These are phyloP conservation scores for Naumovozyma castellii DNA, from an alignment of 805 yeast genomes.

Conservation along the genomic window DNA sequence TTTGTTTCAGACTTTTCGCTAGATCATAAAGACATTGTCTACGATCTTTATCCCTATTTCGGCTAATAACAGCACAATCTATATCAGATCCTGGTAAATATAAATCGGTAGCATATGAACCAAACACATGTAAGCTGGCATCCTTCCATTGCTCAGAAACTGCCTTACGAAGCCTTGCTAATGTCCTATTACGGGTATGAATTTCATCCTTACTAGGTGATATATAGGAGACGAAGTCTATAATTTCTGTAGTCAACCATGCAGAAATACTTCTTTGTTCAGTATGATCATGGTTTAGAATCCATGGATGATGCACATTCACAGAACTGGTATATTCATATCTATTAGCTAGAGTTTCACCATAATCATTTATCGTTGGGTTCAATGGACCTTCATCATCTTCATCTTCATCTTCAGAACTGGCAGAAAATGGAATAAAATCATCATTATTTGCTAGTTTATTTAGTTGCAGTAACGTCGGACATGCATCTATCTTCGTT, in stretches of 20 bases:
- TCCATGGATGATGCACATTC: slow-evolving; percentile 72
- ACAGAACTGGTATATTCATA: too few relatives aligned
- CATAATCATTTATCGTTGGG: too few relatives aligned
- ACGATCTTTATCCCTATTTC: slow-evolving; percentile 46
- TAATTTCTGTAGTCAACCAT: slow-evolving; percentile 80
- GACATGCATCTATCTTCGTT: too few relatives aligned
- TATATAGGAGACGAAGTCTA: slow-evolving; percentile 73
- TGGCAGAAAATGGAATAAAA: slow-evolving; percentile 34
- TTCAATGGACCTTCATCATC: slow-evolving; percentile 53
- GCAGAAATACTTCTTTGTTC: slow-evolving; percentile 68
- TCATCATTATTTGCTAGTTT: slow-evolving; percentile 33
- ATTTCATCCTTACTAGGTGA: slow-evolving; percentile 78
- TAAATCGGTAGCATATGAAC: slow-evolving; percentile 87
- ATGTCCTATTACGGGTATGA: slow-evolving; percentile 52
- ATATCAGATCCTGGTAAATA: slow-evolving; percentile 95
- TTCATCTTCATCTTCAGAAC: slow-evolving; percentile 22
- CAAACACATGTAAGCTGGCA: slow-evolving; percentile 77
- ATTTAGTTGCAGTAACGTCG: too few relatives aligned
- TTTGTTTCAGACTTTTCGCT: slow-evolving; percentile 55
- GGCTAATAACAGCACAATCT: slow-evolving; percentile 77
- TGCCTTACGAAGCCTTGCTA: slow-evolving; percentile 47
- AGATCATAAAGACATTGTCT: slow-evolving; percentile 61
- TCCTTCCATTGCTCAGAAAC: slow-evolving; percentile 61
- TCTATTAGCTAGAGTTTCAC: too few relatives aligned
- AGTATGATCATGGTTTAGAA: slow-evolving; percentile 66